A percentile compares a stretch with the other conserved stretches of the same genome.
These are phyloP conservation scores for Dothideomycetes sp. DNA, from an alignment of 2,329 filamentous ascomycete genomes.

Conservation along the genomic window DNA sequence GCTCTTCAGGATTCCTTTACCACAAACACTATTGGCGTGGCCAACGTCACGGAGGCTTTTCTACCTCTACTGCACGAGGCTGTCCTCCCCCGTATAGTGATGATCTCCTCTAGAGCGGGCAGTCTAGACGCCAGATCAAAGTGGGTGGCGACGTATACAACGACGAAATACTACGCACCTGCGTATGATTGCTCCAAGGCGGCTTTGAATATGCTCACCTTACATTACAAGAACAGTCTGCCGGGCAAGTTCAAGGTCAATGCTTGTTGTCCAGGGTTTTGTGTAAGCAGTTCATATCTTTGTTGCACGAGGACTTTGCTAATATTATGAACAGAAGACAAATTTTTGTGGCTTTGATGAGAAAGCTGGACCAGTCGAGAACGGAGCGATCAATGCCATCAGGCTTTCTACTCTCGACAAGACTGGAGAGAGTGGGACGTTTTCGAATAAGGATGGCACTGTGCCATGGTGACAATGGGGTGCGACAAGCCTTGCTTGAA, in stretches of 20 bases:
- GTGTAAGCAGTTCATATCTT: too few species aligned
- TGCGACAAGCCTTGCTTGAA: too few species aligned
- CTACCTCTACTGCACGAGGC: slow-evolving; percentile 37
- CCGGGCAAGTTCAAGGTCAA: slow-evolving; percentile 32
- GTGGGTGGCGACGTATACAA: slow-evolving; percentile 30
- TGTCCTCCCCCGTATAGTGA: slow-evolving; percentile 35
- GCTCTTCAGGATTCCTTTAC: slow-evolving; percentile 11
- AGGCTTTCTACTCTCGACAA: too few species aligned
- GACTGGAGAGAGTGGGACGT: too few species aligned
- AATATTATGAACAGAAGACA: too few species aligned
- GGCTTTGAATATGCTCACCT: slow-evolving; percentile 33
- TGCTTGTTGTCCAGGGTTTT: slow-evolving; percentile 27
- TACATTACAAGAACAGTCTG: slow-evolving; percentile 28
- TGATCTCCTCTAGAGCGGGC: slow-evolving; percentile 35
- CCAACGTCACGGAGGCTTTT: slow-evolving; percentile 28
- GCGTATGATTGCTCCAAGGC: slow-evolving; percentile 27
- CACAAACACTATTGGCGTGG: slow-evolving; percentile 37
- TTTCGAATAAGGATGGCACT: too few species aligned
- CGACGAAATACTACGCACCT: slow-evolving; percentile 1
- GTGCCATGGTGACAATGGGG: too few species aligned
- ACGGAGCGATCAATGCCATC: too few species aligned
- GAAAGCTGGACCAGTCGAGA: too few species aligned
- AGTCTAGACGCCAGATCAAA: slow-evolving; percentile 13
- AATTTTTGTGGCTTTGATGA: too few species aligned
- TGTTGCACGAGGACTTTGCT: too few species aligned